Evolutionary conservation across 2,329 filamentous ascomycete species (phyloP), one percentile per base, ranked within the genome.

Genomic region (Penicillium sp.): DNA sequence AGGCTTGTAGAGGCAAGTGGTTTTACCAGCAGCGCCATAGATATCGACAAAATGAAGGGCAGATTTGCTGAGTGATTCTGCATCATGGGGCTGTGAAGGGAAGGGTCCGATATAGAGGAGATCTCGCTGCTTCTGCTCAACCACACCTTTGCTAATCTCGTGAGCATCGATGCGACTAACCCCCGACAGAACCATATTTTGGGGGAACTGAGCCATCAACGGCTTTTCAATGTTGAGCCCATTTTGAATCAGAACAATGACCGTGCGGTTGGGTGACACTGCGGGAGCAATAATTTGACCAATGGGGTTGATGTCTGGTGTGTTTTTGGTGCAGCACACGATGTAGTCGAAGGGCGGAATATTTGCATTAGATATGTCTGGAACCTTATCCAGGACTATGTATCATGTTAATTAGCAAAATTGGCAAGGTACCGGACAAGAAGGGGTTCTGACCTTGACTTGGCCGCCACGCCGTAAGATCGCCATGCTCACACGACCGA

Each of bases 211-310:
- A 1, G 67, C 55, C 20, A 81, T 64, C 20, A 86, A 64, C 0
- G 83, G 82, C 41, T 75, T 78, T 59, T 87, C 82, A 57, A 87
- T 86, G 61, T 86, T 84, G n/a, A 87, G 69, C 0, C 85, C 85
- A 62, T 87, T 87, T 58, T 87, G 85, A 5, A 84, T 71, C 6
- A 87, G 75, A 0, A 86, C 74, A 43, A 87, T 80, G 26, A 75
- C 75, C 0, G 83, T 85, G 23, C 78, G 71, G 1, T 73, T 75
- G 1, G 77, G 74, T 0, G 79, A 81, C 1, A 87, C 70, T 2
- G 82, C 82, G 0, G 82, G 80, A 0, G 55, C 48, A 26, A 62
- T 62, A 9, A 60, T 62, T 23, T 59, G 51, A 11, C 54, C 23
- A 47, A 58, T 65, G 40, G 57, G 52, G 25, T 45, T 69, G 15